A percentile compares a stretch with the other conserved stretches of the same genome.
Conservation (phyloP, 257 asterid genomes). For the Nicotiana otophora region DNA sequence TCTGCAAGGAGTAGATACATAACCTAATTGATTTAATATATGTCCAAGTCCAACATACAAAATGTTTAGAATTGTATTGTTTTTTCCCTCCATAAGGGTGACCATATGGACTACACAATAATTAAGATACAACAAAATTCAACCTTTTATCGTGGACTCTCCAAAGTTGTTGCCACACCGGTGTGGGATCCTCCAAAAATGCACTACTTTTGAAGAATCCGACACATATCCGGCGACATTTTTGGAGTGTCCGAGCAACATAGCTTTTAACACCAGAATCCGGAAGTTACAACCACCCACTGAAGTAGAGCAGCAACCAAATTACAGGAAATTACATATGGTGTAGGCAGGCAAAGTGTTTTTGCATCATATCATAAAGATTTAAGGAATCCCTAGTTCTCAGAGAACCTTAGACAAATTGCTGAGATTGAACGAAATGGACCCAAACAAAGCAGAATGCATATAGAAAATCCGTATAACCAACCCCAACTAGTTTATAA, state of each 20-base stretch:
- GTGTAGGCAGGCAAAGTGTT: background rate
- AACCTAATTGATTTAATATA: background rate
- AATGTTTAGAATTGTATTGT: too few relatives aligned
- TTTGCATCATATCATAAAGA: background rate
- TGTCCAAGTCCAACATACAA: background rate
- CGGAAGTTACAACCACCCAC: background rate
- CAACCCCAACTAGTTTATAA: background rate
- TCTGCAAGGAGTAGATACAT: constrained; percentile 22
- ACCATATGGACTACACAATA: background rate
- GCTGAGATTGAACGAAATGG: too few relatives aligned
- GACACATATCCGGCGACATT: too few relatives aligned
- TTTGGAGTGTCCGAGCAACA: too few relatives aligned
- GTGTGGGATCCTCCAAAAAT: too few relatives aligned
- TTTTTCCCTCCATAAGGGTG: background rate
- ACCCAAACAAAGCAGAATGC: background rate
- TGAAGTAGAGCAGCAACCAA: background rate
- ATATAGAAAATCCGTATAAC: too few relatives aligned
- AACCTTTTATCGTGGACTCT: background rate
- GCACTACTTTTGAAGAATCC: too few relatives aligned
- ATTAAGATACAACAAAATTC: background rate
- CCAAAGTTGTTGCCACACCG: too few relatives aligned
- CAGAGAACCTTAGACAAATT: too few relatives aligned
- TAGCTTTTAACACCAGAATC: background rate
- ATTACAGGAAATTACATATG: background rate
- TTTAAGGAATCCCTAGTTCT: background rate